A percentile compares a stretch with the other conserved stretches of the same genome.
Evolutionary conservation across 2,329 filamentous ascomycete species (phyloP).

Genomic region (Penicillium palitans): DNA sequence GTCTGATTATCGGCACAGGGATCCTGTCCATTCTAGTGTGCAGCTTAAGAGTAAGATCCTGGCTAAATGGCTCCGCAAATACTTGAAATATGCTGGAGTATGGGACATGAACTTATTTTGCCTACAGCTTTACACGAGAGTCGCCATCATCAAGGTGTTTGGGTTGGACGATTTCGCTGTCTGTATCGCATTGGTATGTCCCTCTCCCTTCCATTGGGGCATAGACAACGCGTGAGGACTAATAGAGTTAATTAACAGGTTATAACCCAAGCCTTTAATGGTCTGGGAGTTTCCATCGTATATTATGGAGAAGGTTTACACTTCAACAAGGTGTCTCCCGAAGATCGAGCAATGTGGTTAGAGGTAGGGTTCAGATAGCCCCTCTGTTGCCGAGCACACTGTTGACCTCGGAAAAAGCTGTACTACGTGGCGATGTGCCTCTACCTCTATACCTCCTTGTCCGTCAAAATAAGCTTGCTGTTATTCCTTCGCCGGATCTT

Average conservation of each 20-base stretch:
- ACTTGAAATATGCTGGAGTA: no score
- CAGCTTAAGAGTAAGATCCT: conserved; percentile 4
- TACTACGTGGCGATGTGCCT: conserved; percentile 14
- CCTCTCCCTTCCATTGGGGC: not conserved
- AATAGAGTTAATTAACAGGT: not conserved
- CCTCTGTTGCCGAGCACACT: not conserved
- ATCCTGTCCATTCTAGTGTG: conserved; percentile 8
- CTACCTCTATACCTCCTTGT: conserved; percentile 8
- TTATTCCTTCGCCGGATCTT: conserved; percentile 11
- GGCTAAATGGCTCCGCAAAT: not conserved
- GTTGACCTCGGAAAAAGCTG: not conserved
- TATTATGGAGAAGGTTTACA: conserved; percentile 11
- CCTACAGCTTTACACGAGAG: conserved; percentile 2
- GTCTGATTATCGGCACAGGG: conserved; percentile 5
- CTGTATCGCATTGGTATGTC: conserved; percentile 8
- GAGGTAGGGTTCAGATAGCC: not conserved
- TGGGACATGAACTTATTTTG: not conserved
- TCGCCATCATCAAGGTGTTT: not conserved
- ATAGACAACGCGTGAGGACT: not conserved
- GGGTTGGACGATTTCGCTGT: conserved; percentile 10
- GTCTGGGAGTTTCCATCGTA: conserved; percentile 4
- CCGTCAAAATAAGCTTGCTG: conserved; percentile 7
- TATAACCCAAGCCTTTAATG: conserved; percentile 9
- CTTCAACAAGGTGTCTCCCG: not conserved
- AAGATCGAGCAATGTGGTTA: conserved; percentile 6